Evolutionary conservation across 169 alveolate species (phyloP).

Genomic region (Plasmodium cynomolgi): DNA sequence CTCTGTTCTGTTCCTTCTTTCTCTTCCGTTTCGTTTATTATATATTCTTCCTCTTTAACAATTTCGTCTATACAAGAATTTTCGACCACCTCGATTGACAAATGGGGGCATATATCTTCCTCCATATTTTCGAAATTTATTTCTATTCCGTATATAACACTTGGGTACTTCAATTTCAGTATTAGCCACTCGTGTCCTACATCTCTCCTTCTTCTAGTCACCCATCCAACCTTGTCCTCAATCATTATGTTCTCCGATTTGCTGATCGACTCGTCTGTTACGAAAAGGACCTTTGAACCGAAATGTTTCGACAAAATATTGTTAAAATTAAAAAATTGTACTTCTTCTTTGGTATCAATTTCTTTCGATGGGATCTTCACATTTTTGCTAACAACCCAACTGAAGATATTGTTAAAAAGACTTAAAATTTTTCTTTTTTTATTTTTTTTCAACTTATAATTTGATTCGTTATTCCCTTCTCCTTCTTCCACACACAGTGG

Average conservation of each 20-base stretch:
- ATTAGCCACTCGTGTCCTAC: slow-evolving; percentile 75
- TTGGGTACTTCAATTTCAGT: slow-evolving; percentile 37
- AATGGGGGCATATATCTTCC: slow-evolving; percentile 73
- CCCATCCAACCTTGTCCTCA: slow-evolving; percentile 57
- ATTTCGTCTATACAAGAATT: slow-evolving; percentile 33
- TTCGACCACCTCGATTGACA: slow-evolving; percentile 58
- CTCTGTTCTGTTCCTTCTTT: background rate
- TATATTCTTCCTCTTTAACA: slow-evolving; percentile 66
- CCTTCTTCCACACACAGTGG: background rate
- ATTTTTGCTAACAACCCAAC: slow-evolving; percentile 45
- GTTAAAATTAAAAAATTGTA: slow-evolving; percentile 42
- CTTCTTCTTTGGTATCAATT: slow-evolving; percentile 49
- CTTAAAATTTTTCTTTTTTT: slow-evolving; percentile 28
- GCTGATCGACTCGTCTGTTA: slow-evolving; percentile 67
- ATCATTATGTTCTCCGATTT: slow-evolving; percentile 48
- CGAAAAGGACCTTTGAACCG: slow-evolving; percentile 49
- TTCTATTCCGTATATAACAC: slow-evolving; percentile 70
- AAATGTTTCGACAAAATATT: slow-evolving; percentile 52
- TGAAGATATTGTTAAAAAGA: slow-evolving; percentile 46
- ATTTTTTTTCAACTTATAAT: slow-evolving; percentile 12
- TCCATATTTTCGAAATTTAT: slow-evolving; percentile 68
- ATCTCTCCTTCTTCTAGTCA: slow-evolving; percentile 75
- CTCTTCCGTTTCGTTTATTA: slow-evolving; percentile 31
- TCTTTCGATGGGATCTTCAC: slow-evolving; percentile 50
- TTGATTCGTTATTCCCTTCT: background rate